These are phyloP conservation scores for Danielia oregonensis DNA, from an alignment of 805 yeast genomes.

Conservation along the genomic window DNA sequence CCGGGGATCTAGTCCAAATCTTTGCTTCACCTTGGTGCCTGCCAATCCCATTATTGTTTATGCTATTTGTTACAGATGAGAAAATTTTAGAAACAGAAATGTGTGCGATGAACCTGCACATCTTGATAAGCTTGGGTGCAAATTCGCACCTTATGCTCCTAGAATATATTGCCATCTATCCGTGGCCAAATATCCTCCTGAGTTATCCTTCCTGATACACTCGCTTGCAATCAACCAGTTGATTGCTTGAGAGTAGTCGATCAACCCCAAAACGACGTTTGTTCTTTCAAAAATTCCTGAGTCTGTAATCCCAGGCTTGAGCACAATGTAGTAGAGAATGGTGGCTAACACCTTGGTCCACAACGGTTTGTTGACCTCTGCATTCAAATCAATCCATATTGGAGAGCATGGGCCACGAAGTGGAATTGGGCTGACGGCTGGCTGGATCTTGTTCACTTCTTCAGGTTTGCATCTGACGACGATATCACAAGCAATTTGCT, in stretches of 20 bases:
- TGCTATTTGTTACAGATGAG: neutral
- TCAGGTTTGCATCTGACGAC: constrained; percentile 29
- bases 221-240: constrained; percentile 41
- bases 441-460: neutral
- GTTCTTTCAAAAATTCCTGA: constrained; percentile 21
- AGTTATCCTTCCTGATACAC: constrained; percentile 28
- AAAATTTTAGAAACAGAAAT: constrained; percentile 4
- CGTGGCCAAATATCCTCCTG: constrained; percentile 41
- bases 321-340: constrained; percentile 32
- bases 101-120: constrained; percentile 9
- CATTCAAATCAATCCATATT: constrained; percentile 68
- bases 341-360: constrained; percentile 59
- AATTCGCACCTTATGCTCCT: constrained; percentile 17
- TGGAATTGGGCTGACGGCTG: constrained; percentile 46
- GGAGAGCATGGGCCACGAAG: constrained; percentile 58
- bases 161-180: constrained; percentile 45
- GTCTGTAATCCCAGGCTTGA: constrained; percentile 35
- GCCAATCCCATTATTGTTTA: constrained; percentile 65
- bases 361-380: constrained; percentile 51
- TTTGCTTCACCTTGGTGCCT: constrained; percentile 72
- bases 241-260: constrained; percentile 28
- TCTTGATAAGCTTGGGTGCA: constrained; percentile 1
- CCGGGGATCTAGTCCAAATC: constrained; percentile 90
- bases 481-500: constrained; percentile 62
- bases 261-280: constrained; percentile 25